These are phyloP conservation scores for Platanthera guangdongensis DNA, from an alignment of 106 monocot species.

Conservation along the genomic window DNA sequence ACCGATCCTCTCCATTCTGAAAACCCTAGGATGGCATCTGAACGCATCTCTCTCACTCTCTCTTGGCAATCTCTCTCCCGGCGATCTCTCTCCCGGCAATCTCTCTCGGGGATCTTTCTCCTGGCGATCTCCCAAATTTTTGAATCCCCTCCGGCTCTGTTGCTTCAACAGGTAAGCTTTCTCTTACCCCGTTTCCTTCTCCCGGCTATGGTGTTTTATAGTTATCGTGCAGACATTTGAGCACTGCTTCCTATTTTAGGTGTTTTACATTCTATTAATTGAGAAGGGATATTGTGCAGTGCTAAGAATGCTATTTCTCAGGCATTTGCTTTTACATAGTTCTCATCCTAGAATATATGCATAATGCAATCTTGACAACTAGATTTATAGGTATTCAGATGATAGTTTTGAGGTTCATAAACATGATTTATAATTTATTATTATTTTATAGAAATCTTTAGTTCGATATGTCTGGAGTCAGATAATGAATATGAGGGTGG, in stretches of 20 bases:
- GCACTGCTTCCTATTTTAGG: neutral
- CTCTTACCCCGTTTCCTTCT: no score
- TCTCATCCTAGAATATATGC: no score
- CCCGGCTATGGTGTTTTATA: neutral
- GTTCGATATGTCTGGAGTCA: conserved; percentile 55
- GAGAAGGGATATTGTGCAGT: neutral
- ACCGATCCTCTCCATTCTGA: no score
- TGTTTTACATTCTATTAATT: neutral
- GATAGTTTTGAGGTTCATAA: neutral
- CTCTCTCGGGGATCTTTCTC: no score
- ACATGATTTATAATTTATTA: conserved; percentile 1
- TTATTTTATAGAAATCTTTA: conserved; percentile 25
- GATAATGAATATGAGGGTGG: conserved; percentile 43
- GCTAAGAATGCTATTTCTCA: neutral
- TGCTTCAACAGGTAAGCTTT: no score
- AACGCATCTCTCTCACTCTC: no score
- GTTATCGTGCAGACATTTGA: neutral
- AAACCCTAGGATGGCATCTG: no score
- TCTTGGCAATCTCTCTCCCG: no score
- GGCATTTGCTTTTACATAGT: neutral
- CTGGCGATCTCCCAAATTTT: no score
- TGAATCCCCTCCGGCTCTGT: no score
- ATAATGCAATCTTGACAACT: neutral
- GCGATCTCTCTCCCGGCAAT: no score
- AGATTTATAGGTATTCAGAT: neutral